Evolutionary conservation across 2,329 filamentous ascomycete species (phyloP).

Genomic region (Dactylellina sp.): DNA sequence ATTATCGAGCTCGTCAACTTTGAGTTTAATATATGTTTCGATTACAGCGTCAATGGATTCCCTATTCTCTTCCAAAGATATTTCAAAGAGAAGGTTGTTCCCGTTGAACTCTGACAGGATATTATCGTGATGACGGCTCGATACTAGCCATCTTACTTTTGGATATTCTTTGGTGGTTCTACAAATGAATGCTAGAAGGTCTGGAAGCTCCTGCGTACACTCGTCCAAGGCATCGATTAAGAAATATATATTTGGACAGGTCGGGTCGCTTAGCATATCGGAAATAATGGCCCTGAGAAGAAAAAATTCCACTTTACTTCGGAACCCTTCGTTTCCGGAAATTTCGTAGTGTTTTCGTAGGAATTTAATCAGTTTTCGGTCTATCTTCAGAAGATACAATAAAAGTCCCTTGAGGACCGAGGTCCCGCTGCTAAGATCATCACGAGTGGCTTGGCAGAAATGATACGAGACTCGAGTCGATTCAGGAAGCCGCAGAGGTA

Average conservation of each 20-base stretch:
- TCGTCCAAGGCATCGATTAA: slow-evolving; percentile 68
- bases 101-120: slow-evolving; percentile 63
- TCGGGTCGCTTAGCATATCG: slow-evolving; percentile 64
- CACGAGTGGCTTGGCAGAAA: slow-evolving; percentile 66
- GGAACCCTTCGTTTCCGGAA: not conserved
- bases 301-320: not conserved
- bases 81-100: slow-evolving; percentile 57
- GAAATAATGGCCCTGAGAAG: slow-evolving; percentile 62
- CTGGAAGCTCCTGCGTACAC: slow-evolving; percentile 61
- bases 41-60: slow-evolving; percentile 63
- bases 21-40: slow-evolving; percentile 63
- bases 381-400: slow-evolving; percentile 62
- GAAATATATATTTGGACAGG: slow-evolving; percentile 61
- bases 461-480: slow-evolving; percentile 61
- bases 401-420: slow-evolving; percentile 66
- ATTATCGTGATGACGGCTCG: slow-evolving; percentile 65
- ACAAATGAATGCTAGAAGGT: slow-evolving; percentile 64
- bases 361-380: not conserved
- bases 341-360: slow-evolving; percentile 5
- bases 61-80: slow-evolving; percentile 64
- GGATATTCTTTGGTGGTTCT: slow-evolving; percentile 56
- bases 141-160: slow-evolving; percentile 65
- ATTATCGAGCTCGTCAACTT: slow-evolving; percentile 61
- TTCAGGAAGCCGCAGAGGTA: not conserved
- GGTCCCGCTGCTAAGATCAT: slow-evolving; percentile 63